Base-by-base conservation (phyloP, 805 yeast genomes). In the Cyberlindnera mississippiensis region DNA sequence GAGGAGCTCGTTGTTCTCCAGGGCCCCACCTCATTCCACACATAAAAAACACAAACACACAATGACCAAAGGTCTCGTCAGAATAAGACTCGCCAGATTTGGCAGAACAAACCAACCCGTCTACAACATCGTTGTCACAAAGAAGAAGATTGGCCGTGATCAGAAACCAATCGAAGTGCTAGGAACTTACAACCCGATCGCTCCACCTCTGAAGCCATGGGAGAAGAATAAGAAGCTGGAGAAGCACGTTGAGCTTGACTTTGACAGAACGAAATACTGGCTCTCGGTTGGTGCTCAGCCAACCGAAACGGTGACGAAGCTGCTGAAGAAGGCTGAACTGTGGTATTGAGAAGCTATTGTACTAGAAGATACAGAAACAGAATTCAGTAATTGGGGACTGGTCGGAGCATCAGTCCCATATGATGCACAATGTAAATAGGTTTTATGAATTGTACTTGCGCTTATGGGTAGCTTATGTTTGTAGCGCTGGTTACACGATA, bases 271-370 rank as follows among this genome's bases (percentile, higher is more conserved):
- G 5, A 88, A 88, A 62, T 93, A 93, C 65, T 93, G 99, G 99
- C 68, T 93, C 28, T 96, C 96, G 55, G 96, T 88, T 15, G 99
- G 99, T 11, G 98, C 98, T 1, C 95, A 86, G 60, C 95, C 96
- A 6, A 80, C 91, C 18, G 89, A 84, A 33, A 70, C 93, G 4
- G 95, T 91, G 11, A 74, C 79, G 3, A 78, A 78, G 50, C 67
- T 93, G 39, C 76, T 93, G 60, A 81, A 79, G 59, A 87, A 82
- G 62, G 88, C 85, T 34, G 89, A 96, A 45, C 75, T 77, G 42
- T 75, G 59, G 58, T 48, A 51, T 28, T 54, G n/a, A n/a, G n/a
- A n/a, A n/a, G n/a, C n/a, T n/a, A n/a, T n/a, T n/a, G n/a, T n/a
- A n/a, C n/a, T n/a, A n/a, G n/a, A n/a, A n/a, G n/a, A n/a, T n/a